These are phyloP conservation scores for bread wheat (Triticum aestivum) DNA, from an alignment of 176 grass and related monocot genomes.

Conservation along the genomic window DNA sequence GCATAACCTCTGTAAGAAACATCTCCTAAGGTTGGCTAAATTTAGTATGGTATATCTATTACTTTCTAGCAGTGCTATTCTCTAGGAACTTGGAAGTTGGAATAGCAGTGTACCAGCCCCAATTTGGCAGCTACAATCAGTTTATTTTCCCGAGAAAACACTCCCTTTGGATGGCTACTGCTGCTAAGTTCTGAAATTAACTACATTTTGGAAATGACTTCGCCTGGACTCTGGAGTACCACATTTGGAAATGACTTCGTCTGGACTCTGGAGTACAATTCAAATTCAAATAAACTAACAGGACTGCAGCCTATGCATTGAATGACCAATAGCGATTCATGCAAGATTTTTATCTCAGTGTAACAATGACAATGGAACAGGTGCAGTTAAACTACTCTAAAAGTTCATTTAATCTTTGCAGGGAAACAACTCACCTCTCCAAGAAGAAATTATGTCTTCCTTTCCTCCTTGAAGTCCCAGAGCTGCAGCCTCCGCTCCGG, in stretches of 20 bases:
- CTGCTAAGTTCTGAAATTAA: background rate
- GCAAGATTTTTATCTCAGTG: background rate
- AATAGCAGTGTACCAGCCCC: background rate
- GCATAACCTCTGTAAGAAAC: background rate
- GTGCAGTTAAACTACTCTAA: background rate
- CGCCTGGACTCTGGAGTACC: too few species aligned
- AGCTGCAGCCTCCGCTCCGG: slow-evolving; percentile 41
- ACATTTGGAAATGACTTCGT: too few species aligned
- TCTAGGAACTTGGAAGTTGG: background rate
- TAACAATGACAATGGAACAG: background rate
- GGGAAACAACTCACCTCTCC: slow-evolving; percentile 18
- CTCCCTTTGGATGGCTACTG: background rate
- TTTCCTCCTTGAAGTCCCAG: slow-evolving; percentile 58
- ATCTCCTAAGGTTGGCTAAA: background rate
- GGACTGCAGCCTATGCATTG: background rate
- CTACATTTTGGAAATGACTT: background rate
- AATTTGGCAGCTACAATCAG: background rate
- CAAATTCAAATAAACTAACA: background rate
- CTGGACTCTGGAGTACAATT: background rate
- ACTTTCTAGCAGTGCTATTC: background rate
- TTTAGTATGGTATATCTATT: background rate
- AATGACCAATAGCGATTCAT: background rate
- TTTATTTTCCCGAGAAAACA: background rate
- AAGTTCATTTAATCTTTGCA: background rate
- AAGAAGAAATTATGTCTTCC: slow-evolving; percentile 21